Evolutionary conservation across 306 rosid species (phyloP).

Genomic region (Medicago ruthenica): DNA sequence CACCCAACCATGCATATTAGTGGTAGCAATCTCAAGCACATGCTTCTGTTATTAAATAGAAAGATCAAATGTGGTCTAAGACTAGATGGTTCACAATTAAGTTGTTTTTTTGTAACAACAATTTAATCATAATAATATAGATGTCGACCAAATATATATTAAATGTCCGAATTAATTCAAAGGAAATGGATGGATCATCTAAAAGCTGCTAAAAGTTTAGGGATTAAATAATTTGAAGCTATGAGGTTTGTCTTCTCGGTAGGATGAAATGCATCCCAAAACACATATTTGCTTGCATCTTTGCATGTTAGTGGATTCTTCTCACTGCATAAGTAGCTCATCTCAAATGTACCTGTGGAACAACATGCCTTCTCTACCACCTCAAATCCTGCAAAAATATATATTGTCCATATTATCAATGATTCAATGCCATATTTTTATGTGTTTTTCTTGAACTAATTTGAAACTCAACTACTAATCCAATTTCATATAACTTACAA

Average conservation of each 20-base stretch:
- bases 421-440: no score
- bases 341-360: conserved; percentile 52
- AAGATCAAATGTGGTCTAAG: neutral
- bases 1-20: neutral
- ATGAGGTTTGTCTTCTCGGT: conserved; percentile 48
- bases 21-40: neutral
- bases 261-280: conserved; percentile 60
- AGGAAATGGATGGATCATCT: conserved; percentile 3
- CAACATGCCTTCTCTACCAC: conserved; percentile 41
- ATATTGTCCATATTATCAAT: neutral
- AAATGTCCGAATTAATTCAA: neutral
- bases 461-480: no score
- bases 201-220: conserved; percentile 30
- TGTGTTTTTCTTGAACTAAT: neutral
- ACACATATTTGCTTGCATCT: conserved; percentile 48
- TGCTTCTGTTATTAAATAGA: neutral
- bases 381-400: conserved; percentile 6
- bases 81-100: neutral
- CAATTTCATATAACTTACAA: no score
- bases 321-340: conserved; percentile 51
- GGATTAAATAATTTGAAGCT: conserved; percentile 35
- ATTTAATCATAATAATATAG: neutral
- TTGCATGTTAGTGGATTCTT: conserved; percentile 47
- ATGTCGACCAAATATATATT: neutral
- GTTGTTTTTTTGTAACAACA: neutral